phyloP scores from a whole-genome alignment of 2,329 filamentous ascomycete genomes.

The Aspergillus brasiliensis region DNA sequence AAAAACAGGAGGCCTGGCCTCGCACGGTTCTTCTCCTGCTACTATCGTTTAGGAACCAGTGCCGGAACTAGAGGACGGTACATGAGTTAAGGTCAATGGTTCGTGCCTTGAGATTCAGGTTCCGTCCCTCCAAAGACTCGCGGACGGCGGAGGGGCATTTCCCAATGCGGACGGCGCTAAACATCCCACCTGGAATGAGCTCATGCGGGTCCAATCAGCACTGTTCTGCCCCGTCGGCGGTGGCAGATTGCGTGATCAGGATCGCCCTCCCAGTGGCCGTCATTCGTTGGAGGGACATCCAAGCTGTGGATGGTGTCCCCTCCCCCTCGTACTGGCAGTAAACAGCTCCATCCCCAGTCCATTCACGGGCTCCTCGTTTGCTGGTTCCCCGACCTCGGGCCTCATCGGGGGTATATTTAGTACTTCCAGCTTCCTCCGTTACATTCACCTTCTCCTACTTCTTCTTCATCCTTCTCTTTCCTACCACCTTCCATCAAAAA shows the following conservation, averaged over 20 bases:
- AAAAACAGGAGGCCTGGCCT: not conserved
- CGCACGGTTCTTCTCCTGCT: not conserved
- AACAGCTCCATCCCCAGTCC: not conserved
- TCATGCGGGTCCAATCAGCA: slow-evolving; percentile 30
- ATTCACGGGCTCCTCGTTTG: not conserved
- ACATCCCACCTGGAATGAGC: slow-evolving; percentile 25
- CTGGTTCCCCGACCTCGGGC: not conserved
- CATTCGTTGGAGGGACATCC: slow-evolving; percentile 17
- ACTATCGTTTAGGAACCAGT: not conserved
- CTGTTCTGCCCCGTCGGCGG: slow-evolving; percentile 32
- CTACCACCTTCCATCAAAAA: not conserved
- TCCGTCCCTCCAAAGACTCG: not conserved
- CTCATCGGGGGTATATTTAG: not conserved
- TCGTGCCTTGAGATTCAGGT: not conserved
- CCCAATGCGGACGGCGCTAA: not conserved
- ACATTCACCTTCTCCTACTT: slow-evolving; percentile 5
- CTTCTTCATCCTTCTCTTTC: not conserved
- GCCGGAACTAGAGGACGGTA: not conserved
- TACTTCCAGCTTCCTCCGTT: slow-evolving; percentile 17
- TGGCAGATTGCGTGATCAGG: slow-evolving; percentile 41
- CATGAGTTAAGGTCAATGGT: not conserved
- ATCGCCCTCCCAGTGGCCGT: slow-evolving; percentile 17
- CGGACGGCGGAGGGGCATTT: not conserved
- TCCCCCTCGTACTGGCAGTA: not conserved
- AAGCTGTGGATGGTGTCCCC: not conserved